Conservation (phyloP, 176 grass and related monocot genomes). For the Dactylis glomerata region DNA sequence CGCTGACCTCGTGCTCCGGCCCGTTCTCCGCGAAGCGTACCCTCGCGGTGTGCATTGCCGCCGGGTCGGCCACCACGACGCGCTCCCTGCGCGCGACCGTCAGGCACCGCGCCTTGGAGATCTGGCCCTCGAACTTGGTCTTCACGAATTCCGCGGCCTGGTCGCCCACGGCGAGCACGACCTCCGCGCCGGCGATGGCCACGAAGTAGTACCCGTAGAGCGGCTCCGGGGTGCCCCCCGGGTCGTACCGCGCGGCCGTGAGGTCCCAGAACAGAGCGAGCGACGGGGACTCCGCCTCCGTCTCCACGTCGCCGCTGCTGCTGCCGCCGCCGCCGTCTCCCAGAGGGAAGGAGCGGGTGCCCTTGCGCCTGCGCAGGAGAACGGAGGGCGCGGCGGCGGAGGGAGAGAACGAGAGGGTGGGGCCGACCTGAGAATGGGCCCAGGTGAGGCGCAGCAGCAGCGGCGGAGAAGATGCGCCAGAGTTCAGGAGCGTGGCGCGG, state of each 20-base stretch:
- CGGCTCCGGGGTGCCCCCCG: conserved; percentile 45
- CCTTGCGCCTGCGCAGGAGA: conserved; percentile 55
- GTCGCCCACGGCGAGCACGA: conserved; percentile 71
- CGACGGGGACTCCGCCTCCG: background rate
- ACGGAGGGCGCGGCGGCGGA: conserved; percentile 13
- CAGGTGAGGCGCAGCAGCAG: conserved; percentile 59
- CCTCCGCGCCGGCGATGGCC: conserved; percentile 52
- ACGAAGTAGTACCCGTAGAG: conserved; percentile 62
- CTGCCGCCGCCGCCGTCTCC: background rate
- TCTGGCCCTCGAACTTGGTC: conserved; percentile 59
- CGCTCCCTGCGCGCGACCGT: conserved; percentile 47
- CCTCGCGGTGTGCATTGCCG: conserved; percentile 34
- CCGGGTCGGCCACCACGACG: conserved; percentile 39
- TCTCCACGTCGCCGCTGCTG: background rate
- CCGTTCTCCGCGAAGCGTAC: conserved; percentile 57
- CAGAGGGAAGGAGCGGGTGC: conserved; percentile 30
- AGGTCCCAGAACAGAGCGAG: conserved; percentile 80
- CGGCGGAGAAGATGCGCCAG: background rate
- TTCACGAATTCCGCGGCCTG: conserved; percentile 55
- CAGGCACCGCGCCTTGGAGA: conserved; percentile 40
- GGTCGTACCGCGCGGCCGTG: conserved; percentile 43
- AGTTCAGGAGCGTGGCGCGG: background rate
- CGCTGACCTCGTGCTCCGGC: conserved; percentile 75
- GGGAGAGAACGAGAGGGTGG: conserved; percentile 40
- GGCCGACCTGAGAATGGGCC: conserved; percentile 33